A percentile compares a stretch with the other conserved stretches of the same genome.
These are phyloP conservation scores for Penicillium robsamsonii DNA, from an alignment of 495 filamentous ascomycete genomes.

Conservation along the genomic window DNA sequence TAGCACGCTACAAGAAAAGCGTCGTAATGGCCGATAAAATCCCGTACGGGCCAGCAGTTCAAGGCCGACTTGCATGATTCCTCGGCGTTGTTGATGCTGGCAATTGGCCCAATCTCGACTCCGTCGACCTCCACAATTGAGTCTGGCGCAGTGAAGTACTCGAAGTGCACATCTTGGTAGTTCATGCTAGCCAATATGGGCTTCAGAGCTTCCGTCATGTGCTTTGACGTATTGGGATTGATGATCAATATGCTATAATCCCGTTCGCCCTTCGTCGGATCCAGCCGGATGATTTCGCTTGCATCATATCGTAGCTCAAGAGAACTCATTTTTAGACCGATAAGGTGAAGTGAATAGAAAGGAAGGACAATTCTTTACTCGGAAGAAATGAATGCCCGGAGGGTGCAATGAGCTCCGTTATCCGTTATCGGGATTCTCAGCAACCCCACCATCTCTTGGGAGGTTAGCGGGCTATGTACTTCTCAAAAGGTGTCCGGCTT, in stretches of 20 bases:
- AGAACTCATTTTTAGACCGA: constrained; percentile 1
- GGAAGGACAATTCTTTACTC: neutral
- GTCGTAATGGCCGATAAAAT: constrained; percentile 57
- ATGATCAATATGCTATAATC: constrained; percentile 66
- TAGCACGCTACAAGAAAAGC: constrained; percentile 87
- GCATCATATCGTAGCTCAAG: neutral
- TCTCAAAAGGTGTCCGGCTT: neutral
- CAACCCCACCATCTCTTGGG: constrained; percentile 7
- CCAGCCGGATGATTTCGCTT: constrained; percentile 17
- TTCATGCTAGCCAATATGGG: constrained; percentile 56
- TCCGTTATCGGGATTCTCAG: constrained; percentile 22
- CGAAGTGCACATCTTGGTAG: constrained; percentile 48
- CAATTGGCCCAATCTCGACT: constrained; percentile 28
- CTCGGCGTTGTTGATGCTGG: constrained; percentile 49
- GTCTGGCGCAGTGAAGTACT: constrained; percentile 56
- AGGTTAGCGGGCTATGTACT: neutral
- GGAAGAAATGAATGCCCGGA: neutral
- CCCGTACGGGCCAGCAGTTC: constrained; percentile 57
- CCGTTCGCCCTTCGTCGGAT: constrained; percentile 14
- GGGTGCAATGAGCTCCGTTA: constrained; percentile 11
- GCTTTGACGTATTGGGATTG: constrained; percentile 83
- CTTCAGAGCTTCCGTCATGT: constrained; percentile 77
- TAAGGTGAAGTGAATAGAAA: neutral
- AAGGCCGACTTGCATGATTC: constrained; percentile 53
- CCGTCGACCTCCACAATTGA: constrained; percentile 32